Evolutionary conservation across 2,329 filamentous ascomycete species (phyloP).

Genomic region (Colletotrichum liaoningense): DNA sequence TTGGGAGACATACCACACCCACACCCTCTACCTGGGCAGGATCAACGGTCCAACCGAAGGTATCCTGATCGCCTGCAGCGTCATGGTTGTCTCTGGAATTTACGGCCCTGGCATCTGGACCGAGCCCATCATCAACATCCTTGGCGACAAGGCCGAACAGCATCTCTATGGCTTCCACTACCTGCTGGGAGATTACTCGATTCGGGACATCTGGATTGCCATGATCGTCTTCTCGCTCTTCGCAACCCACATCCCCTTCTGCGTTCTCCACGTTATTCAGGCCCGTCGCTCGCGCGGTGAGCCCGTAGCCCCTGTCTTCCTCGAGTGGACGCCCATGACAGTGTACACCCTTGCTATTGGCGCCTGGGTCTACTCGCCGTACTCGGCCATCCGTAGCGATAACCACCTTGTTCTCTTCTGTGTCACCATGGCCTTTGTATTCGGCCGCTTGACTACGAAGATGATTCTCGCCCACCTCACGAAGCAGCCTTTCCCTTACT

Average conservation of each 20-base stretch:
- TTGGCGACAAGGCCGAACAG: slow-evolving; percentile 68
- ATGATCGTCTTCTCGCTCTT: slow-evolving; percentile 75
- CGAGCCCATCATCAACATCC: slow-evolving; percentile 74
- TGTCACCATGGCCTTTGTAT: slow-evolving; percentile 94
- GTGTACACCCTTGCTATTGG: slow-evolving; percentile 81
- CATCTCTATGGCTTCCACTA: slow-evolving; percentile 64
- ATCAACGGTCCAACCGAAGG: slow-evolving; percentile 99
- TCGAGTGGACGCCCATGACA: slow-evolving; percentile 93
- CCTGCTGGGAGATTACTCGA: slow-evolving; percentile 76
- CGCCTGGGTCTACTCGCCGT: slow-evolving; percentile 89
- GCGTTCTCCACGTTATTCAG: slow-evolving; percentile 84
- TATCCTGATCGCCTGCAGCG: slow-evolving; percentile 83
- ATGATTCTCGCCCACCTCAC: slow-evolving; percentile 98
- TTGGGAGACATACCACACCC: slow-evolving; percentile 99
- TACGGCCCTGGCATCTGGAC: slow-evolving; percentile 92
- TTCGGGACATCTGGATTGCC: slow-evolving; percentile 89
- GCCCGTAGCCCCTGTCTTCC: slow-evolving; percentile 83
- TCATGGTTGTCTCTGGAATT: slow-evolving; percentile 89
- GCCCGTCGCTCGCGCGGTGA: slow-evolving; percentile 79
- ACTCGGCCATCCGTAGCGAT: slow-evolving; percentile 82
- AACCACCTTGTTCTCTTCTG: slow-evolving; percentile 95
- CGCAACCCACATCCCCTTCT: slow-evolving; percentile 85
- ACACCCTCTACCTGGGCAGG: slow-evolving; percentile 94
- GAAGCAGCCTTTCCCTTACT: slow-evolving; percentile 93
- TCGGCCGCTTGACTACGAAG: slow-evolving; percentile 98